These are phyloP conservation scores for Fusarium staphyleae DNA, from an alignment of 2,329 filamentous ascomycete species.

Conservation along the genomic window DNA sequence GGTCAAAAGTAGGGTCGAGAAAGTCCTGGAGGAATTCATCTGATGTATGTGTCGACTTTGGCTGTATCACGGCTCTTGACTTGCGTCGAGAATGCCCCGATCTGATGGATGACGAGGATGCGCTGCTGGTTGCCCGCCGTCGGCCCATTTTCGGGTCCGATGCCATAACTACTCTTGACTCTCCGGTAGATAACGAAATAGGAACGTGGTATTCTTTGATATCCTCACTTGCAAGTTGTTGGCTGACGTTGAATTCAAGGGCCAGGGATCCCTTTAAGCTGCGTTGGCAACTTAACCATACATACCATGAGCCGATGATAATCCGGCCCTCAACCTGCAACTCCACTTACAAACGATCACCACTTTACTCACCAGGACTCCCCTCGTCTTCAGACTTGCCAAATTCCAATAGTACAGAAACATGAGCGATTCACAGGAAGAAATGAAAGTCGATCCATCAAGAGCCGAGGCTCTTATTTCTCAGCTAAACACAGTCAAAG, in stretches of 20 bases:
- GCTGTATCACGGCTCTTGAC: conserved; percentile 49
- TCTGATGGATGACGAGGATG: conserved; percentile 49
- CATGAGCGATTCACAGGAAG: conserved; percentile 53
- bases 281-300: conserved; percentile 26
- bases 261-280: conserved; percentile 7
- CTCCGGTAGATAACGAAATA: background rate
- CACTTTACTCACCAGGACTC: conserved; percentile 4
- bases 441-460: conserved; percentile 68
- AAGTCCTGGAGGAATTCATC: conserved; percentile 80
- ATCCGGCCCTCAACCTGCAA: conserved; percentile 38
- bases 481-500: conserved; percentile 67
- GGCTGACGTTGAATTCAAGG: background rate
- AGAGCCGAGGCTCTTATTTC: conserved; percentile 68
- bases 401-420: conserved; percentile 15
- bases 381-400: background rate
- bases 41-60: conserved; percentile 68
- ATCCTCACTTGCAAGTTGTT: background rate
- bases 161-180: conserved; percentile 33
- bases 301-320: conserved; percentile 44
- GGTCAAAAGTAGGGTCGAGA: conserved; percentile 77
- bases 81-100: conserved; percentile 52
- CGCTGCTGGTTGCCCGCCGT: conserved; percentile 57
- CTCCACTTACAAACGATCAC: conserved; percentile 39
- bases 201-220: background rate
- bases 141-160: conserved; percentile 46